These are phyloP conservation scores for Acer negundo DNA, from an alignment of 345 rosid species.

Conservation along the genomic window DNA sequence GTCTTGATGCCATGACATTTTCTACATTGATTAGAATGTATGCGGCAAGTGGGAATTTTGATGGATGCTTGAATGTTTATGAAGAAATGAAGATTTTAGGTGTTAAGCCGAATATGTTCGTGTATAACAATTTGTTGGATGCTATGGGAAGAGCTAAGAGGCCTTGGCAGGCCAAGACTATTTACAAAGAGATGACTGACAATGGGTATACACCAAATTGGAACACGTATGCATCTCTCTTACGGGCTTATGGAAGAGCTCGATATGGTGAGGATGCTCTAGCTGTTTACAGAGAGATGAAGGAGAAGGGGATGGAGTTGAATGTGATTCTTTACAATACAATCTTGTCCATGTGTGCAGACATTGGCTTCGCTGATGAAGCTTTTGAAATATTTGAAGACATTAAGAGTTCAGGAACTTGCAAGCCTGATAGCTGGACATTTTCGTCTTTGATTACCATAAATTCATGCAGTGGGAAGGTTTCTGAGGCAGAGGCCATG, in stretches of 20 bases:
- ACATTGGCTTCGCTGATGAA: conserved; percentile 67
- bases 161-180: conserved; percentile 85
- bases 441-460: conserved; percentile 86
- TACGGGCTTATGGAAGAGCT: conserved; percentile 82
- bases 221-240: conserved; percentile 66
- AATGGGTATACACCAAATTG: conserved; percentile 63
- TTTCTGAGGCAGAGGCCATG: conserved; percentile 76
- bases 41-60: conserved; percentile 62
- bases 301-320: conserved; percentile 63
- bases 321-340: conserved; percentile 75
- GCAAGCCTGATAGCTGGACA: conserved; percentile 90
- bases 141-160: conserved; percentile 95
- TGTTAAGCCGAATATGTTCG: conserved; percentile 64
- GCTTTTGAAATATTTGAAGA: conserved; percentile 71
- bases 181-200: conserved; percentile 66
- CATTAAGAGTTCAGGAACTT: conserved; percentile 57
- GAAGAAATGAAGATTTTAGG: conserved; percentile 93
- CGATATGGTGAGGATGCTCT: conserved; percentile 82
- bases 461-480: conserved; percentile 73
- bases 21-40: conserved; percentile 75
- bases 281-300: conserved; percentile 71
- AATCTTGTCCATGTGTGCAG: conserved; percentile 87
- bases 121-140: conserved; percentile 75
- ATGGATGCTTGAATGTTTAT: conserved; percentile 89
- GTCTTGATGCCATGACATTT: conserved; percentile 60